Percentiles rank a stretch among this genome's conserved stretches.
Evolutionary conservation across 768 basidiomycete genomes (phyloP).

Genomic region (Xanthoconium purpureum): DNA sequence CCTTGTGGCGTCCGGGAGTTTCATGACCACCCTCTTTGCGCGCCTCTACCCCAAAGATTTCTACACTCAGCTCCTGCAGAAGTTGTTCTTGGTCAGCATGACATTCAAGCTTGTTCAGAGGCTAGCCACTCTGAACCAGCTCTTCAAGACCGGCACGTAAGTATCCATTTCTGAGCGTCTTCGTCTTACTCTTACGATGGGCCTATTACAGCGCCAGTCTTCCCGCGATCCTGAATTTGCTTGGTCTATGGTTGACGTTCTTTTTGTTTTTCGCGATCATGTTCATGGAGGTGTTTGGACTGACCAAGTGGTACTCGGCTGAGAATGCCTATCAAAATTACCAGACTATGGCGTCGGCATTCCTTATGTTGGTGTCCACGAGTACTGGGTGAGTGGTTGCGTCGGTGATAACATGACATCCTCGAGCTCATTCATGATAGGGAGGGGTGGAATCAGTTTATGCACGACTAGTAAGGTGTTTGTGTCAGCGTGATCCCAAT

Average conservation of each 20-base stretch:
- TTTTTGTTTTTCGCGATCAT: conserved; percentile 91
- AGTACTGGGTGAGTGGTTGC: conserved; percentile 72
- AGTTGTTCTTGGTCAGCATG: conserved; percentile 89
- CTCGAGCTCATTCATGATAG: conserved; percentile 37
- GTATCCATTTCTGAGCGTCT: conserved; percentile 29
- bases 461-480: conserved; percentile 82
- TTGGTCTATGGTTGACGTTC: conserved; percentile 84
- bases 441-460: conserved; percentile 95
- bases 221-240: conserved; percentile 78
- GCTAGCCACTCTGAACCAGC: conserved; percentile 82
- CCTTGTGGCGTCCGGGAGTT: conserved; percentile 73
- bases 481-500: not conserved
- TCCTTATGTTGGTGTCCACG: conserved; percentile 91
- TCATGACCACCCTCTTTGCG: conserved; percentile 77
- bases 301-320: conserved; percentile 79
- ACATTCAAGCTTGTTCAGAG: conserved; percentile 93
- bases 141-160: conserved; percentile 98
- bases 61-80: conserved; percentile 65
- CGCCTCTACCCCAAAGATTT: conserved; percentile 51
- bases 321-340: conserved; percentile 70
- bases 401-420: not conserved
- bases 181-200: not conserved
- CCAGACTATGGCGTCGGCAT: conserved; percentile 67
- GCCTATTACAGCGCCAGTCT: conserved; percentile 63
- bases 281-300: conserved; percentile 84